Evolutionary conservation across 2,329 filamentous ascomycete genomes (phyloP).

Genomic region (Metarhizium album): DNA sequence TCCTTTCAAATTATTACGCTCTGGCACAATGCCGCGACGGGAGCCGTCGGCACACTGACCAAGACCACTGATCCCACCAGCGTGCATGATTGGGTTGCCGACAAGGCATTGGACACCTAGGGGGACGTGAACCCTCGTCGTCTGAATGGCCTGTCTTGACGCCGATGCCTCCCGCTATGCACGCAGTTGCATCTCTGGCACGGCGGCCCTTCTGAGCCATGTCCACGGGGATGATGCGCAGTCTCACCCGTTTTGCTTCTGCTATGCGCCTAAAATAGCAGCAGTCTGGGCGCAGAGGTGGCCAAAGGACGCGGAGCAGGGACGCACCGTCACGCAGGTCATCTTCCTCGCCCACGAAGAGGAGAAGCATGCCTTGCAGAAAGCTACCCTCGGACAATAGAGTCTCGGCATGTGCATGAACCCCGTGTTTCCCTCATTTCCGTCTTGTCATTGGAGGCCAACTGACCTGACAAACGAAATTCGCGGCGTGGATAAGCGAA

Average conservation of each 20-base stretch:
- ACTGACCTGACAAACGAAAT: slow-evolving; percentile 21
- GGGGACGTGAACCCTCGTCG: slow-evolving; percentile 14
- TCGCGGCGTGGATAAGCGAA: slow-evolving; percentile 23
- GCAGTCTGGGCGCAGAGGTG: slow-evolving; percentile 24
- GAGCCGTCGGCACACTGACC: slow-evolving; percentile 8
- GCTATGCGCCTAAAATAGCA: slow-evolving; percentile 28
- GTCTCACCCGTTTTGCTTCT: slow-evolving; percentile 20
- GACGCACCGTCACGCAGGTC: slow-evolving; percentile 15
- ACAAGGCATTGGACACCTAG: slow-evolving; percentile 8
- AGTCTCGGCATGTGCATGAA: slow-evolving; percentile 14
- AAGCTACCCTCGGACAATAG: slow-evolving; percentile 19
- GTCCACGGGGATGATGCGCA: slow-evolving; percentile 1
- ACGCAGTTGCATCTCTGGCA: slow-evolving; percentile 22
- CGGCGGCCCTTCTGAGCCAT: slow-evolving; percentile 16
- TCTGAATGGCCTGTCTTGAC: slow-evolving; percentile 19
- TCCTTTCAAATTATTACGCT: slow-evolving; percentile 19
- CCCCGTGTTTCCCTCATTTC: slow-evolving; percentile 25
- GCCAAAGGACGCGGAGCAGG: slow-evolving; percentile 5
- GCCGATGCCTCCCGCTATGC: slow-evolving; percentile 19
- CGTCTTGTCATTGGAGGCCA: slow-evolving; percentile 23
- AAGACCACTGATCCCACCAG: slow-evolving; percentile 6
- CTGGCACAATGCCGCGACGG: slow-evolving; percentile 15
- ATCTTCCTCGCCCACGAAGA: slow-evolving; percentile 20
- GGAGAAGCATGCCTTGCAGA: slow-evolving; percentile 15
- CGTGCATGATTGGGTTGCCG: slow-evolving; percentile 14